Evolutionary conservation across 2,329 filamentous ascomycete species (phyloP), one percentile per base, ranked within the genome.

Genomic region (Xylariales sp.): DNA sequence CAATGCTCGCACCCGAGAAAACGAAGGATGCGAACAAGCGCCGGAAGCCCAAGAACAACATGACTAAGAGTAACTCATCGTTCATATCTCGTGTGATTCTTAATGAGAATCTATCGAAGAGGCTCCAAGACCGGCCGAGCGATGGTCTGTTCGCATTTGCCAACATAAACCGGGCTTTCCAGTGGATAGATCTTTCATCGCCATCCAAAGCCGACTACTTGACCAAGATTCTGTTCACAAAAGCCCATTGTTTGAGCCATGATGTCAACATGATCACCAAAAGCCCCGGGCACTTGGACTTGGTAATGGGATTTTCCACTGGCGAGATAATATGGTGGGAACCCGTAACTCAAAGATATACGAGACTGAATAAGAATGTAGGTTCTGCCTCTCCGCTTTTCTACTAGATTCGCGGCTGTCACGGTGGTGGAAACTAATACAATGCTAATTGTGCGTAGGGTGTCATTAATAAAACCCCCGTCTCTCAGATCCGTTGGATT

Each of bases 291-390:
- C 91, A 97, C 55, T 74, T 98, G 29, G 93, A 98, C 57, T 72
- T 98, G 15, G 81, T 95, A 40, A 86, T 98, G 81, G 93, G 93
- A 1, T 97, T 95, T 55, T 96, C 91, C 6, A 94, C 90, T 0
- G 89, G 90, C 27, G 93, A 98, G 60, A 89, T 98, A 33, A 91
- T 98, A 45, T 98, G 93, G 93, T 97, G 93, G 70, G 93, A 98
- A 62, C 90, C 93, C 10, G 87, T 96, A 54, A 91, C 89, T 27
- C 91, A 97, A 54, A 89, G 94, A 57, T 98, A 98, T 61, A 87
- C 88, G 4, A 82, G 93, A 15, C 74, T 98, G 53, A 98, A 98
- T 59, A 98, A 98, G 66, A 97, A 97, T 59, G 83, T 85, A 63
- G 50, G 74, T n/a, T 8, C 8, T 21, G 25, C 5, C 12, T 13